Percentiles rank a stretch among this genome's conserved stretches.
These are phyloP conservation scores for Cryphonectria naterciae DNA, from an alignment of 2,329 filamentous ascomycete species.

Conservation along the genomic window DNA sequence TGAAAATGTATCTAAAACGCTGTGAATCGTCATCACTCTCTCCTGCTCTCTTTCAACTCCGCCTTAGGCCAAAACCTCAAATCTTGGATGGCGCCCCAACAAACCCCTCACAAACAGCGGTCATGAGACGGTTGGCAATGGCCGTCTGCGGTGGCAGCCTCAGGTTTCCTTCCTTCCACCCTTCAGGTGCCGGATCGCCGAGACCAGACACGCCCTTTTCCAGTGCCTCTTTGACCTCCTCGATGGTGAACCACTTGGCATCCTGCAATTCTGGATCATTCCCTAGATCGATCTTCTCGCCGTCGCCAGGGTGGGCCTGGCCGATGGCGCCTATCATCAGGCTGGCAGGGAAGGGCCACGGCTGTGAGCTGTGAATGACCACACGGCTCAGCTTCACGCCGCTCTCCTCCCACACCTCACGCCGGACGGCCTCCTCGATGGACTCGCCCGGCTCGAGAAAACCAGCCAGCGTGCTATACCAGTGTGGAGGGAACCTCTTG, in stretches of 20 bases:
- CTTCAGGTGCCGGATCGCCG: slow-evolving; percentile 64
- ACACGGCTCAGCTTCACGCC: slow-evolving; percentile 78
- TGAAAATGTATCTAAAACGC: not conserved
- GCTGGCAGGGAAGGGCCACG: slow-evolving; percentile 85
- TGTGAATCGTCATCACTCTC: not conserved
- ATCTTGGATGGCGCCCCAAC: slow-evolving; percentile 60
- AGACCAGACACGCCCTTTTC: slow-evolving; percentile 67
- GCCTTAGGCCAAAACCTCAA: slow-evolving; percentile 34
- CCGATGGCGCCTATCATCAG: slow-evolving; percentile 88
- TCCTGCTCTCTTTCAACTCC: not conserved
- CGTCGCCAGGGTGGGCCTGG: slow-evolving; percentile 74
- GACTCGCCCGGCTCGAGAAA: slow-evolving; percentile 87
- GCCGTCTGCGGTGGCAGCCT: slow-evolving; percentile 83
- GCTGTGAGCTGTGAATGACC: slow-evolving; percentile 81
- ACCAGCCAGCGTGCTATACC: slow-evolving; percentile 87
- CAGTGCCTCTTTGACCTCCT: slow-evolving; percentile 79
- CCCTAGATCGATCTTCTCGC: slow-evolving; percentile 79
- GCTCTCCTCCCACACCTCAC: slow-evolving; percentile 86
- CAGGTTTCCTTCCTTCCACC: slow-evolving; percentile 76
- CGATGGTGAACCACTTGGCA: slow-evolving; percentile 84
- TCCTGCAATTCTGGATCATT: slow-evolving; percentile 91
- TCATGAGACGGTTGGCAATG: slow-evolving; percentile 88
- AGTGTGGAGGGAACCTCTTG: slow-evolving; percentile 79
- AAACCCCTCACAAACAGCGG: slow-evolving; percentile 78
- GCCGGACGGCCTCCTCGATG: slow-evolving; percentile 79